Evolutionary conservation across 1,284 basidiomycete species (phyloP).

Genomic region (Puccinia coronata): DNA sequence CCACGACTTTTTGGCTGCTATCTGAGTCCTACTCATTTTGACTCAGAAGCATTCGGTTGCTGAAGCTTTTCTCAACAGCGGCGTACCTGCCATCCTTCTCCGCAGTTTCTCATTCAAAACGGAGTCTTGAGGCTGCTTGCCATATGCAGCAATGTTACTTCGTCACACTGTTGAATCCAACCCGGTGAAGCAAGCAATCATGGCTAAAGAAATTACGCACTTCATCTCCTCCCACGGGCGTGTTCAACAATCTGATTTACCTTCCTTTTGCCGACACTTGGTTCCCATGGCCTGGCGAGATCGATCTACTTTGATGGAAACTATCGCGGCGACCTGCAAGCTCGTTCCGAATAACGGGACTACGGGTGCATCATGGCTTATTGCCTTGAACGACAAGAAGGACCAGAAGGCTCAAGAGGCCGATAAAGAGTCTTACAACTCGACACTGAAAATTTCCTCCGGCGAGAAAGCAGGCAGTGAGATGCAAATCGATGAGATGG

Average conservation of each 20-base stretch:
- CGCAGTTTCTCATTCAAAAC: conserved; percentile 49
- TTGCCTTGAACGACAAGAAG: no score
- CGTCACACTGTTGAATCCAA: no score
- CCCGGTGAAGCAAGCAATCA: conserved; percentile 71
- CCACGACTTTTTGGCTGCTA: conserved; percentile 45
- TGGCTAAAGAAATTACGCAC: conserved; percentile 71
- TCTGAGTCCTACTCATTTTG: conserved; percentile 43
- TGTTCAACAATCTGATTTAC: conserved; percentile 70
- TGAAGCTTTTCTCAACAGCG: conserved; percentile 51
- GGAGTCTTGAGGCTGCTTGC: conserved; percentile 68
- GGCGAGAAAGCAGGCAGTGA: no score
- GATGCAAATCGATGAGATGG: conserved; percentile 48
- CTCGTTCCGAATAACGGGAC: conserved; percentile 68
- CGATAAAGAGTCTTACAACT: not conserved
- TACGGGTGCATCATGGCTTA: conserved; percentile 62
- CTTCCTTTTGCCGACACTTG: no score
- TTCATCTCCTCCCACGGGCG: conserved; percentile 65
- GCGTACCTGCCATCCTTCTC: no score
- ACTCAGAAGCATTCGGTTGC: no score
- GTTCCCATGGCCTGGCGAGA: no score
- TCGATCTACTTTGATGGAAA: conserved; percentile 73
- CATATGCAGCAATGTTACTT: conserved; percentile 80
- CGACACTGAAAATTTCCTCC: no score
- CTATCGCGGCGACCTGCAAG: no score
- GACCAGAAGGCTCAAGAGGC: conserved; percentile 15